Evolutionary conservation across 768 basidiomycete genomes (phyloP).

Genomic region (Lyophyllum atratum): DNA sequence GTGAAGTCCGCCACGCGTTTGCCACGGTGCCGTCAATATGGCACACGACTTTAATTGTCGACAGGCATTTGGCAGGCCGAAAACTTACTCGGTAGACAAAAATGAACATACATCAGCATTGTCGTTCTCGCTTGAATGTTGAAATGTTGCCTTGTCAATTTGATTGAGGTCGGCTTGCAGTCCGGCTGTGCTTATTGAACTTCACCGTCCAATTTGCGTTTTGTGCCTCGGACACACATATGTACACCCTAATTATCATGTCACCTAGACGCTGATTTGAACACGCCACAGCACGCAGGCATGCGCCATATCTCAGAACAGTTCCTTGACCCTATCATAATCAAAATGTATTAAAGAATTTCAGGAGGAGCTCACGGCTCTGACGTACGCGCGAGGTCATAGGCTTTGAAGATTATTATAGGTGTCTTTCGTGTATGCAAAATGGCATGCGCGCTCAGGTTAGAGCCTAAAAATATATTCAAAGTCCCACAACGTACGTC

Average conservation of each 20-base stretch:
- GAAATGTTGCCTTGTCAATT: background rate
- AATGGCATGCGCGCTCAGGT: conserved; percentile 43
- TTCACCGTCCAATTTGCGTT: background rate
- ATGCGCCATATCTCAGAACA: conserved; percentile 10
- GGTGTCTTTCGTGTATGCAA: conserved; percentile 61
- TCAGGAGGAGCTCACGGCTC: background rate
- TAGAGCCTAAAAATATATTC: background rate
- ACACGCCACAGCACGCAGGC: too few species aligned
- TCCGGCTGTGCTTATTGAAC: background rate
- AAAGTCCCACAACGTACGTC: conserved; percentile 22
- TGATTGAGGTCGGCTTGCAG: background rate
- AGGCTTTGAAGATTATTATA: conserved; percentile 66
- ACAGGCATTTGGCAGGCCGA: background rate
- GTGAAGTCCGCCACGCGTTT: background rate
- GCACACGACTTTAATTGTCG: background rate
- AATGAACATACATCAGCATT: background rate
- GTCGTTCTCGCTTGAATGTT: background rate
- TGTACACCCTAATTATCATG: too few species aligned
- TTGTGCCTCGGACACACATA: too few species aligned
- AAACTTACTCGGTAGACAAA: background rate
- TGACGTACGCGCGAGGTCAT: conserved; percentile 56
- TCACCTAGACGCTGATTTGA: too few species aligned
- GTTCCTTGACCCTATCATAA: conserved; percentile 5
- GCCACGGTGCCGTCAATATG: conserved; percentile 7
- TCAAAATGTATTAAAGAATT: background rate